Evolutionary conservation across 176 grass and related monocot species (phyloP).

Genomic region (Aegilops longissima): DNA sequence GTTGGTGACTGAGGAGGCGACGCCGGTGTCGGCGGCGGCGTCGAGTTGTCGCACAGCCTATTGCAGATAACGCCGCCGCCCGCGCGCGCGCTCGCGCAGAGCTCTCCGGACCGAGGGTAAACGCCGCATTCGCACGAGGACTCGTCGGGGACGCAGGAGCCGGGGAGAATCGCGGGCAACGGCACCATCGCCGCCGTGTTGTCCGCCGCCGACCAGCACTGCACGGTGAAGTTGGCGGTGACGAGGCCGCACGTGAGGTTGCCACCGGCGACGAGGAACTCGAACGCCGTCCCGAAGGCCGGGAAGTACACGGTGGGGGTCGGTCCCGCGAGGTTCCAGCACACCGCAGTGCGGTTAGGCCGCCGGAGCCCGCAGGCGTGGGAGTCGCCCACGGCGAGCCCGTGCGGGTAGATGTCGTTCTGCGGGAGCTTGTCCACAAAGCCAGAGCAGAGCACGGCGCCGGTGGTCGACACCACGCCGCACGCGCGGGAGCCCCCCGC

Average conservation of each 20-base stretch:
- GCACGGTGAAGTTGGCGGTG: constrained; percentile 28
- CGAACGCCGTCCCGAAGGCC: constrained; percentile 28
- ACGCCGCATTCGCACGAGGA: constrained; percentile 37
- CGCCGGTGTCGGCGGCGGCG: neutral
- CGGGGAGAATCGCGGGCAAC: constrained; percentile 51
- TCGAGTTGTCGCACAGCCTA: neutral
- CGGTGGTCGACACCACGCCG: constrained; percentile 25
- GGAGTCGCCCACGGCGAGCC: constrained; percentile 57
- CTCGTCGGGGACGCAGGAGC: constrained; percentile 43
- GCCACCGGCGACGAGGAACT: constrained; percentile 66
- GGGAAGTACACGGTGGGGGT: constrained; percentile 8
- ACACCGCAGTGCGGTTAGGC: constrained; percentile 49
- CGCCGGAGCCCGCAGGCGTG: constrained; percentile 65
- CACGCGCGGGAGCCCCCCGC: constrained; percentile 56
- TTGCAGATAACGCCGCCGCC: constrained; percentile 50
- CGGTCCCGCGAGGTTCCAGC: constrained; percentile 54
- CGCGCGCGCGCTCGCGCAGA: constrained; percentile 31
- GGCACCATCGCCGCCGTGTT: neutral
- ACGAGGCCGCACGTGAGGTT: constrained; percentile 77
- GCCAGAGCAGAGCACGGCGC: constrained; percentile 36
- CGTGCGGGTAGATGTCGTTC: constrained; percentile 24
- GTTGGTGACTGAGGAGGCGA: neutral
- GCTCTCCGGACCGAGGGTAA: constrained; percentile 22
- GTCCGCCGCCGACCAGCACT: constrained; percentile 44
- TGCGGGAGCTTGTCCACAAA: neutral